Evolutionary conservation across 2,329 filamentous ascomycete genomes (phyloP).

Genomic region (Herpotrichia juniperi): DNA sequence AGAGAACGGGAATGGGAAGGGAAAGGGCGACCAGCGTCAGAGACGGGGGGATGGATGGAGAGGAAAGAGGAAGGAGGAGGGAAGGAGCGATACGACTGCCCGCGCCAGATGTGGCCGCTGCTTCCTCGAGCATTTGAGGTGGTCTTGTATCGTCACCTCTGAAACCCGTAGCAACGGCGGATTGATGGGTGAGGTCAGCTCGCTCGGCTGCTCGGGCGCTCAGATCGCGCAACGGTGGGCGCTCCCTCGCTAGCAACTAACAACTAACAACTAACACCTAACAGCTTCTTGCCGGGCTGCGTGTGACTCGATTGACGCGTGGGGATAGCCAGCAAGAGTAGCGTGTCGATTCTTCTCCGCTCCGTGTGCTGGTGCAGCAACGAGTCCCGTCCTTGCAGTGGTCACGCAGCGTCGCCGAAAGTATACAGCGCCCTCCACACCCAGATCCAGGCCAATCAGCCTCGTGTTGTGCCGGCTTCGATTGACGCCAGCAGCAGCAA

Average conservation of each 20-base stretch:
- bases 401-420: constrained; percentile 2
- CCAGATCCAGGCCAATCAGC: background rate
- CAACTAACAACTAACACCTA: background rate
- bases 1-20: too few relatives aligned
- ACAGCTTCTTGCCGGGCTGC: background rate
- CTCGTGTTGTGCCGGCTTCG: background rate
- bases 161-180: background rate
- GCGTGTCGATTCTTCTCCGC: background rate
- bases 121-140: too few relatives aligned
- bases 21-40: too few relatives aligned
- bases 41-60: too few relatives aligned
- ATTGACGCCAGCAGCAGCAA: background rate
- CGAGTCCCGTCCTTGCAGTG: constrained; percentile 3
- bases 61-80: too few relatives aligned
- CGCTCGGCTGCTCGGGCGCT: background rate
- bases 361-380: background rate
- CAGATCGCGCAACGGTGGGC: background rate
- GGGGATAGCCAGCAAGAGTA: constrained; percentile 11
- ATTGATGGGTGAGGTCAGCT: background rate
- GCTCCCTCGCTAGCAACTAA: background rate
- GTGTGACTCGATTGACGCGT: constrained; percentile 7
- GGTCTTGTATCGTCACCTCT: too few relatives aligned
- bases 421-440: background rate
- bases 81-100: too few relatives aligned
- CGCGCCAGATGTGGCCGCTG: too few relatives aligned